Base-by-base conservation (phyloP, 306 rosid genomes). In the Lablab purpureus region DNA sequence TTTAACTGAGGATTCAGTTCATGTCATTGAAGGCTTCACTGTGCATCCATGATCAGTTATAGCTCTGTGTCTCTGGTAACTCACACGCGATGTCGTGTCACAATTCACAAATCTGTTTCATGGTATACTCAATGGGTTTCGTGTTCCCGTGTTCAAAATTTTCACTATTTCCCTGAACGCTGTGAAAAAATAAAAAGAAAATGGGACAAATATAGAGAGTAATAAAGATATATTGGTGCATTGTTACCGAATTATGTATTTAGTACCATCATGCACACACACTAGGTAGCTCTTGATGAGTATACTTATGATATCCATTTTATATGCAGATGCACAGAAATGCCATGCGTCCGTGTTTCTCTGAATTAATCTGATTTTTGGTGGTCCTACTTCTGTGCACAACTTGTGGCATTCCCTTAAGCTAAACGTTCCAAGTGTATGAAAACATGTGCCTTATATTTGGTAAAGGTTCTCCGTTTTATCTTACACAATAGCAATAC, bases 271-370 rank as follows among this genome's bases (percentile, higher is more conserved):
- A n/a, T n/a, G n/a, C n/a, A 18, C 27, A 18, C 7, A 37, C 43
- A 37, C 9, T 37, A 10, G 45, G 45, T 27, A 69, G 54, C 49
- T 67, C 65, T 51, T 51, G 32, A 45, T 67, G 36, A 55, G 49
- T 46, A 71, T 56, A 36, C 60, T 80, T 71, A 81, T 77, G 56
- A 79, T 81, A 71, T 81, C 80, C 64, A 75, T 69, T 75, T 49
- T 13, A 65, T 51, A 45, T 22, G 41, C 79, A 71, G 84, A 64
- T 27, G 75, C 80, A 67, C 74, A 83, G 86, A 86, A 84, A 73
- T 43, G 83, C 86, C 93, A 87, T 84, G 86, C 87, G 75, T 70
- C 83, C 73, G 79, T 90, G 91, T 64, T 87, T 75, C 80, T 49
- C 75, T 66, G 81, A 78, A 76, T 87, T 72, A 76, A 81, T 80